Percentiles rank a stretch among this genome's conserved stretches.
Evolutionary conservation across 495 filamentous ascomycete genomes (phyloP).

Genomic region (Hyphodiscus hymeniophilus): DNA sequence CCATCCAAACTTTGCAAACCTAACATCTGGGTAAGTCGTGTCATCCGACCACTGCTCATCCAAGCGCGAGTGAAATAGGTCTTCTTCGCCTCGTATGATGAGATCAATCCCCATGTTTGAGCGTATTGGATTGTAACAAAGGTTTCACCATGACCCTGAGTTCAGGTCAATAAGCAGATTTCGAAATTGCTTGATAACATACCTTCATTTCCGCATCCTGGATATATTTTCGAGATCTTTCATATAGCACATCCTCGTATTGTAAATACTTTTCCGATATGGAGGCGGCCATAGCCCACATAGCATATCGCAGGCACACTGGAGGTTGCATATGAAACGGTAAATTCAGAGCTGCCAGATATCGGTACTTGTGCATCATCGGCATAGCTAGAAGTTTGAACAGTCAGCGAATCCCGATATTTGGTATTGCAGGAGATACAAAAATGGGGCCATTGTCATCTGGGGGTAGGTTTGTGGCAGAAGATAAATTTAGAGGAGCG

Average conservation of each 20-base stretch:
- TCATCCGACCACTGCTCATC: slow-evolving; percentile 75
- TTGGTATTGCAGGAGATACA: no score
- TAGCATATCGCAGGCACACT: slow-evolving; percentile 81
- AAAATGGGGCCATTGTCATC: no score
- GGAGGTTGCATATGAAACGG: slow-evolving; percentile 77
- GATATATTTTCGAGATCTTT: slow-evolving; percentile 76
- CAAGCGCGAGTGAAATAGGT: slow-evolving; percentile 96
- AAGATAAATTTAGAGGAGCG: no score
- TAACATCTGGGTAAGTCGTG: slow-evolving; percentile 79
- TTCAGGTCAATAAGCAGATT: background rate
- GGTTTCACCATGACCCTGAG: slow-evolving; percentile 68
- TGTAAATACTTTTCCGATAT: slow-evolving; percentile 69
- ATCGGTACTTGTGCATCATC: slow-evolving; percentile 80
- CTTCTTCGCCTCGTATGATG: slow-evolving; percentile 84
- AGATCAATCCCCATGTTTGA: slow-evolving; percentile 74
- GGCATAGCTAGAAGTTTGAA: no score
- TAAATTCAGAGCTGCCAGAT: slow-evolving; percentile 66
- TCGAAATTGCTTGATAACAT: background rate
- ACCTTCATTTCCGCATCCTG: slow-evolving; percentile 85
- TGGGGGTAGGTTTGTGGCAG: no score
- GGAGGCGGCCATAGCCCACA: slow-evolving; percentile 84
- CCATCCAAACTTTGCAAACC: slow-evolving; percentile 85
- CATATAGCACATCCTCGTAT: slow-evolving; percentile 77
- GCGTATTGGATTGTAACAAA: slow-evolving; percentile 71
- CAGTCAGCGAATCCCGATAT: no score